phyloP scores from a whole-genome alignment of 495 filamentous ascomycete genomes.

The Schizothecium vesticola region DNA sequence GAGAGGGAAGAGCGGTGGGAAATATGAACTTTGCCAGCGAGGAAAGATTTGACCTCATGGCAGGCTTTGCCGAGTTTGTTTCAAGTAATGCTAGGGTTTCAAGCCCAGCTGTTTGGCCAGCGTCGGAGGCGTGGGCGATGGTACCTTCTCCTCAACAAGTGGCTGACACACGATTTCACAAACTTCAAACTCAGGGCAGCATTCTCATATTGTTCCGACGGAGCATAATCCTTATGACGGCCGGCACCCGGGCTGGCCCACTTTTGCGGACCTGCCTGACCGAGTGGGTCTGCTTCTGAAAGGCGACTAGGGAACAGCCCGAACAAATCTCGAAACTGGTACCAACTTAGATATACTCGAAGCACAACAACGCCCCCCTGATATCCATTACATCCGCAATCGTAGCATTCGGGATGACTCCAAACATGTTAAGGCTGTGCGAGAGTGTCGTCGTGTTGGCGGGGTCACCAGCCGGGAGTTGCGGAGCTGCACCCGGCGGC shows the following conservation, averaged over 20 bases:
- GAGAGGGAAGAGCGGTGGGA: too few species aligned
- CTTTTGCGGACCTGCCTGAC: background rate
- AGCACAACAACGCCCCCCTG: constrained; percentile 31
- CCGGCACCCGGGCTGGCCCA: background rate
- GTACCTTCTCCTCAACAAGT: background rate
- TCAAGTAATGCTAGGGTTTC: too few species aligned
- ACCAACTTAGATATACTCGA: constrained; percentile 23
- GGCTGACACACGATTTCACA: background rate
- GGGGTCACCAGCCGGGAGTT: constrained; percentile 5
- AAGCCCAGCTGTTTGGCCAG: background rate
- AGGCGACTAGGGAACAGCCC: background rate
- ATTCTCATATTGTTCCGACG: background rate
- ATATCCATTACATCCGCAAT: constrained; percentile 37
- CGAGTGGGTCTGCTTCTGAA: background rate
- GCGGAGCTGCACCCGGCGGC: constrained; percentile 9
- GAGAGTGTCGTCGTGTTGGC: constrained; percentile 5
- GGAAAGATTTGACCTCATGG: background rate
- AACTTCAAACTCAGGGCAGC: background rate
- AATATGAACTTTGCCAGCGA: background rate
- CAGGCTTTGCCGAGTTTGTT: too few species aligned
- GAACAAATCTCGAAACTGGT: background rate
- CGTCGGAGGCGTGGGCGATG: background rate
- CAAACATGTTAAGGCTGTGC: constrained; percentile 20
- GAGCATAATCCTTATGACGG: too few species aligned
- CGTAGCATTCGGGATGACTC: constrained; percentile 17